phyloP scores from a whole-genome alignment of 2,329 filamentous ascomycete species.

The Arthrobotrys sinensis region DNA sequence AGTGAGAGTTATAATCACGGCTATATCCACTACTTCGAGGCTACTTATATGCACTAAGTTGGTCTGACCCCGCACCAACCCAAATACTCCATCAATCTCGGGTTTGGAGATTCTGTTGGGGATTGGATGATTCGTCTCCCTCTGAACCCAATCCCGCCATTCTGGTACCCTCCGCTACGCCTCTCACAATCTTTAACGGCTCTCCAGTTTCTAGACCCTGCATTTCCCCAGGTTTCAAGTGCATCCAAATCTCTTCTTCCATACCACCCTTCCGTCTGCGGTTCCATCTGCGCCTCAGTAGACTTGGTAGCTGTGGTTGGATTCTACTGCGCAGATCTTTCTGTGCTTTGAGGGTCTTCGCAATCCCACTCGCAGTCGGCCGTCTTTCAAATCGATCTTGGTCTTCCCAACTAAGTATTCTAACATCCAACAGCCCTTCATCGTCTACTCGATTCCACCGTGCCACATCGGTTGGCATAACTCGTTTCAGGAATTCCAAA shows the following conservation, averaged over 20 bases:
- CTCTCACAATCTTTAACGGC: slow-evolving; percentile 27
- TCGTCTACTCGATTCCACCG: slow-evolving; percentile 39
- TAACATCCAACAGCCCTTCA: slow-evolving; percentile 36
- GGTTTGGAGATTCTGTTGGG: background rate
- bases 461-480: slow-evolving; percentile 33
- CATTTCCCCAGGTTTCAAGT: slow-evolving; percentile 35
- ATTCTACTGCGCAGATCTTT: slow-evolving; percentile 37
- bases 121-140: background rate
- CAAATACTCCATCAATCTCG: too few relatives aligned
- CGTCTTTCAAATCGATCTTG: slow-evolving; percentile 38
- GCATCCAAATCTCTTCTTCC: slow-evolving; percentile 43
- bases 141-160: background rate
- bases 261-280: slow-evolving; percentile 37
- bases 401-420: slow-evolving; percentile 31
- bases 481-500: slow-evolving; percentile 73
- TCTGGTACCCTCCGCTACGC: background rate
- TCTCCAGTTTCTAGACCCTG: slow-evolving; percentile 29
- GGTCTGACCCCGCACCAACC: too few relatives aligned
- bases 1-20: too few relatives aligned
- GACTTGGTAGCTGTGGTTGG: slow-evolving; percentile 31
- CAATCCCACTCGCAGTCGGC: slow-evolving; percentile 31
- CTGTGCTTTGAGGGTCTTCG: slow-evolving; percentile 32
- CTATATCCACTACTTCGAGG: too few relatives aligned
- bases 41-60: too few relatives aligned
- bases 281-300: slow-evolving; percentile 37